phyloP scores from a whole-genome alignment of 1,139 yeast species.

The Pichia terricola region DNA sequence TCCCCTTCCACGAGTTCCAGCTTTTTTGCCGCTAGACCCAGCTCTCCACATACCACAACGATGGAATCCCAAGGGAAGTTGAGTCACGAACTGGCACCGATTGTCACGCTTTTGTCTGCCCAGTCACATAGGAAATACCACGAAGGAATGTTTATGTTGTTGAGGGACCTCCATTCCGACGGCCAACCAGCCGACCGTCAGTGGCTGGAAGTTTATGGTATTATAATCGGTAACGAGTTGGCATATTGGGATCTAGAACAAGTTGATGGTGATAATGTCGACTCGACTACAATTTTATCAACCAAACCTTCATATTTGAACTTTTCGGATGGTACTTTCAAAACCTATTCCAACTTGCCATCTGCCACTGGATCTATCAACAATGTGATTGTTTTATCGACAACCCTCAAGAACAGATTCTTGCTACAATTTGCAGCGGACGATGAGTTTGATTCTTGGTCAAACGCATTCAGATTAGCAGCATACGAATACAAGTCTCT shows the following conservation, averaged over 20 bases:
- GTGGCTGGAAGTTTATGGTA: constrained; percentile 93
- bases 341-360: constrained; percentile 56
- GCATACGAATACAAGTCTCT: constrained; percentile 70
- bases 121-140: constrained; percentile 65
- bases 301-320: constrained; percentile 79
- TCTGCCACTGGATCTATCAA: constrained; percentile 50
- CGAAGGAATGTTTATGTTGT: constrained; percentile 66
- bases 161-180: constrained; percentile 67
- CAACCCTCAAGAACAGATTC: constrained; percentile 82
- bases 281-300: constrained; percentile 22
- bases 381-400: constrained; percentile 78
- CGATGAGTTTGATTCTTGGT: constrained; percentile 57
- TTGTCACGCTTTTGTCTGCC: constrained; percentile 61
- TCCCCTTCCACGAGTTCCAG: too few relatives aligned
- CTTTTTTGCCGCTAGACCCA: neutral
- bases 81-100: constrained; percentile 67
- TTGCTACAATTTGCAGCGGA: constrained; percentile 64
- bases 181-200: constrained; percentile 77
- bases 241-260: constrained; percentile 78
- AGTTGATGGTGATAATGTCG: constrained; percentile 17
- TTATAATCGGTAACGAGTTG: constrained; percentile 78
- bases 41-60: constrained; percentile 14
- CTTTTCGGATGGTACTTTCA: constrained; percentile 83
- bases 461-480: constrained; percentile 70
- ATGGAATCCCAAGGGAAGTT: constrained; percentile 24